phyloP scores from a whole-genome alignment of 768 basidiomycete genomes.

The Candolleomyces efflorescens region DNA sequence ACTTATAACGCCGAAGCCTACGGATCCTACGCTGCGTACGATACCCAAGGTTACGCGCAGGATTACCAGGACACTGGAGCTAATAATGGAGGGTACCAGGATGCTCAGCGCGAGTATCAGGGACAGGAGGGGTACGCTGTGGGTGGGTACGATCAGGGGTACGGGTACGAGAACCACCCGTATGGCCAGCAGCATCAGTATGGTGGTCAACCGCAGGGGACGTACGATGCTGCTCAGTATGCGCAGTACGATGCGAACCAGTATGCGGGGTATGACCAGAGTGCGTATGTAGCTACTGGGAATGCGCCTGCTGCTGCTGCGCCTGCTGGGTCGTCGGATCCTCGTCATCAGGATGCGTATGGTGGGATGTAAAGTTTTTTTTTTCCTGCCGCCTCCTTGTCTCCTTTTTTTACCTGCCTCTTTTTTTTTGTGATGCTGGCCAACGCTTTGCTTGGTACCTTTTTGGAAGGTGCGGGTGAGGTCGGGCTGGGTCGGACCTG shows the following conservation, averaged over 20 bases:
- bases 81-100: slow-evolving; percentile 22
- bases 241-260: slow-evolving; percentile 17
- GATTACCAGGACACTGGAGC: not conserved
- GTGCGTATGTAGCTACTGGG: slow-evolving; percentile 12
- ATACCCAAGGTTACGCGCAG: not conserved
- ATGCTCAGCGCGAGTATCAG: slow-evolving; percentile 28
- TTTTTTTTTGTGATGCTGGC: not conserved
- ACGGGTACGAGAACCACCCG: slow-evolving; percentile 6
- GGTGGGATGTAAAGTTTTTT: slow-evolving; percentile 26
- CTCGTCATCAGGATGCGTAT: slow-evolving; percentile 25
- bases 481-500: too few relatives aligned
- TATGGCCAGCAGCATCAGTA: slow-evolving; percentile 11
- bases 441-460: not conserved
- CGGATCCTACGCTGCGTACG: slow-evolving; percentile 35
- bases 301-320: too few relatives aligned
- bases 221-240: slow-evolving; percentile 12
- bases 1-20: slow-evolving; percentile 41
- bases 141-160: slow-evolving; percentile 10
- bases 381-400: not conserved
- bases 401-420: not conserved
- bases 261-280: slow-evolving; percentile 18
- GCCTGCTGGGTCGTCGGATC: slow-evolving; percentile 10
- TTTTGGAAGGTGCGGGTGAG: too few relatives aligned
- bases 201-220: too few relatives aligned
- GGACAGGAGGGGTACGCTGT: slow-evolving; percentile 20